Conservation (phyloP, 2,329 filamentous ascomycete genomes). For the Penicillium verrucosum region DNA sequence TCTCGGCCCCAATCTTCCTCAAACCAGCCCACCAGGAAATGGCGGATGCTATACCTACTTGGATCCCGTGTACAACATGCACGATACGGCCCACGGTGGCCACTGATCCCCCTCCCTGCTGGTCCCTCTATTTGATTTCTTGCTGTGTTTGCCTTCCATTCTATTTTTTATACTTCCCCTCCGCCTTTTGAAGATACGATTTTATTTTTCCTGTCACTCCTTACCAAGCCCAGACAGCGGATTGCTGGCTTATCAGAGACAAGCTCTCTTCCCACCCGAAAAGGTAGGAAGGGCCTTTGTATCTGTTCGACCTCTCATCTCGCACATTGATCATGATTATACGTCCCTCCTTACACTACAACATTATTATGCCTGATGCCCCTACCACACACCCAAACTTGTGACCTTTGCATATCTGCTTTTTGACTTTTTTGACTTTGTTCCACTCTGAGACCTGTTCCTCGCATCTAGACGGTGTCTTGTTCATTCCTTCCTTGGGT, state of each 20-base stretch:
- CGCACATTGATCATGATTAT: constrained; percentile 25
- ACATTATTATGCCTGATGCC: constrained; percentile 32
- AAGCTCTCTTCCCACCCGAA: constrained; percentile 19
- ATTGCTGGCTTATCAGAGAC: background rate
- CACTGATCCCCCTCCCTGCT: constrained; percentile 14
- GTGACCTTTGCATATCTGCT: constrained; percentile 15
- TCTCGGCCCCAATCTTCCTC: constrained; percentile 28
- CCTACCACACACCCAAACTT: constrained; percentile 11
- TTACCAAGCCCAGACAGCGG: constrained; percentile 24
- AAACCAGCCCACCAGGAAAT: constrained; percentile 27
- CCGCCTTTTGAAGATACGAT: constrained; percentile 25
- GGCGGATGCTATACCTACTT: constrained; percentile 33
- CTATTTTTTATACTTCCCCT: constrained; percentile 23
- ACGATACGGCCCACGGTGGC: constrained; percentile 26
- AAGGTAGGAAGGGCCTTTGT: constrained; percentile 13
- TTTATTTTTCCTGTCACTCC: constrained; percentile 26
- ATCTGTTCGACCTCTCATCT: background rate
- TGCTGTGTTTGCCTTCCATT: constrained; percentile 16
- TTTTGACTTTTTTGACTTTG: constrained; percentile 1
- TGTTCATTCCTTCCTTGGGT: constrained; percentile 33
- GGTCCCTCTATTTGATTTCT: background rate
- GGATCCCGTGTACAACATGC: constrained; percentile 35
- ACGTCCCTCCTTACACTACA: constrained; percentile 35
- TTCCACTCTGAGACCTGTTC: constrained; percentile 17
- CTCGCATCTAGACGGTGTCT: constrained; percentile 35